phyloP scores from a whole-genome alignment of 768 basidiomycete species.

The Hydnomerulius pinastri region DNA sequence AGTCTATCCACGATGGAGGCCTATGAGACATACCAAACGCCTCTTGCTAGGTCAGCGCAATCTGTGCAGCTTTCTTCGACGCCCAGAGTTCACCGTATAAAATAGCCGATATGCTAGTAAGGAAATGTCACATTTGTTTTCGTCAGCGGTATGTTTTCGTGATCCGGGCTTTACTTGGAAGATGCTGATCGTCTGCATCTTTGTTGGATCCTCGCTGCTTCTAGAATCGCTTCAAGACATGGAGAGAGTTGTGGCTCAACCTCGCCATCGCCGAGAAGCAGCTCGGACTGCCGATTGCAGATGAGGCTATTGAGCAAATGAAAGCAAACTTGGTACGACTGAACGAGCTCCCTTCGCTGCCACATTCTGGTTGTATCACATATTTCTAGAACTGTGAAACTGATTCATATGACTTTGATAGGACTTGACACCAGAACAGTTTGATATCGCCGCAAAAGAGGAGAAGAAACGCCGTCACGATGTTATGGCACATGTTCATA shows the following conservation, averaged over 20 bases:
- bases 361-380: neutral
- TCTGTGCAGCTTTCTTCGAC: neutral
- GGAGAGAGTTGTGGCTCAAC: constrained; percentile 94
- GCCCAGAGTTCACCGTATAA: constrained; percentile 3
- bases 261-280: constrained; percentile 97
- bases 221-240: constrained; percentile 93
- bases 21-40: constrained; percentile 77
- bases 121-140: constrained; percentile 97
- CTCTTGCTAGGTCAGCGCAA: constrained; percentile 67
- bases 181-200: constrained; percentile 1
- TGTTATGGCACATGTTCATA: constrained; percentile 99
- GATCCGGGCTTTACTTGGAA: neutral
- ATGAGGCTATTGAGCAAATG: constrained; percentile 95
- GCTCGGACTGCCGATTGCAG: constrained; percentile 86
- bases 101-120: constrained; percentile 96
- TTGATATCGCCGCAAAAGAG: constrained; percentile 87
- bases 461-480: constrained; percentile 98
- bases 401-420: constrained; percentile 32
- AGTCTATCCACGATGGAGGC: constrained; percentile 48
- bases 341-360: neutral
- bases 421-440: constrained; percentile 87
- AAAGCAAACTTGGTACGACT: constrained; percentile 74
- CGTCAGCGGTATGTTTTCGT: constrained; percentile 67
- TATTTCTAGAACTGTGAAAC: neutral
- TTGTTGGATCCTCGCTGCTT: neutral